Evolutionary conservation across 1,284 basidiomycete genomes (phyloP).

Genomic region (Leccinum colubrinum): DNA sequence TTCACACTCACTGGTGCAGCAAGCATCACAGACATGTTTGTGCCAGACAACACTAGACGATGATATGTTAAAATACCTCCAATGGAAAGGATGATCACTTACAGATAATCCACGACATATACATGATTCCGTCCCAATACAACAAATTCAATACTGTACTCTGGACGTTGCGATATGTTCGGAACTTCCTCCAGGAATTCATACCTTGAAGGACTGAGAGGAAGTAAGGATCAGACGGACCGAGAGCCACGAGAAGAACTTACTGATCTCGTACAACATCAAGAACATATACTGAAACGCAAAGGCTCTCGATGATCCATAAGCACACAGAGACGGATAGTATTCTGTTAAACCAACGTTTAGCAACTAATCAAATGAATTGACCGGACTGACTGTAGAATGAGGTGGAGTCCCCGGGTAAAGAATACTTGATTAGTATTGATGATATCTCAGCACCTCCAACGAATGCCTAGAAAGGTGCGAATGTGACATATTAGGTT

Average conservation of each 20-base stretch:
- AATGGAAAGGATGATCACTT: background rate
- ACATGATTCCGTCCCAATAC: background rate
- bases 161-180: conserved; percentile 17
- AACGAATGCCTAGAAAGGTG: conserved; percentile 16
- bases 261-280: conserved; percentile 27
- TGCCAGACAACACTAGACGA: conserved; percentile 18
- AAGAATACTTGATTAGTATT: background rate
- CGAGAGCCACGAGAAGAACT: background rate
- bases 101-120: background rate
- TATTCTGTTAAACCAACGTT: conserved; percentile 13
- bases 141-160: conserved; percentile 22
- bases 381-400: conserved; percentile 15
- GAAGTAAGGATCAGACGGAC: background rate
- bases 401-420: background rate
- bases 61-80: background rate
- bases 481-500: background rate
- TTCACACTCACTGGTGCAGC: background rate
- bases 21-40: background rate
- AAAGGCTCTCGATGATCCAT: conserved; percentile 16
- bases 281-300: conserved; percentile 20
- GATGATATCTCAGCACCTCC: background rate
- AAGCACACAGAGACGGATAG: conserved; percentile 18
- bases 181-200: conserved; percentile 28
- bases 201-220: conserved; percentile 26
- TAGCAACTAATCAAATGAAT: background rate